Evolutionary conservation across 73 alveolate genomes (phyloP).

Genomic region (Breviolum minutum): DNA sequence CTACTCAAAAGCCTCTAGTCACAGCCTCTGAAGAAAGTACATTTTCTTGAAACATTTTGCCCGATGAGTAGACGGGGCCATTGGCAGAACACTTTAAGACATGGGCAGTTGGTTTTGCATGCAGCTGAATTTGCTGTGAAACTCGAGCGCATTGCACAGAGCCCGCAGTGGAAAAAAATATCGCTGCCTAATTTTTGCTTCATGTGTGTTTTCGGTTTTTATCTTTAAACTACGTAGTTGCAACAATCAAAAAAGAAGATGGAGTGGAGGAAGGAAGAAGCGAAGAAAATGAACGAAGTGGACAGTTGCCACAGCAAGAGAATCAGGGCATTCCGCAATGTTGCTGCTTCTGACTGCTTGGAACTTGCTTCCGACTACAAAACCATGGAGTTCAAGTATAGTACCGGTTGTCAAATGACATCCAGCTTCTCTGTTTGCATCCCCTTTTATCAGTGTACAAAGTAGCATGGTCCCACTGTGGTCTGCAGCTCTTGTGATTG

Average conservation of each 20-base stretch:
- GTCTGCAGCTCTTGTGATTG: slow-evolving; percentile 32
- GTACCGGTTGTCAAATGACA: no score
- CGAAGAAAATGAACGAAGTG: no score
- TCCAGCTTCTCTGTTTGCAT: no score
- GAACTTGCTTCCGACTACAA: no score
- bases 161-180: slow-evolving; percentile 6
- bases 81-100: not conserved
- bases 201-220: not conserved
- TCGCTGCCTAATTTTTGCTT: not conserved
- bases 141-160: slow-evolving; percentile 32
- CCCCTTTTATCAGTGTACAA: not conserved
- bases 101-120: slow-evolving; percentile 36
- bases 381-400: no score
- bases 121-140: slow-evolving; percentile 56
- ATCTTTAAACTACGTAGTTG: not conserved
- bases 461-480: slow-evolving; percentile 41
- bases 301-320: no score
- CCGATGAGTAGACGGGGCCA: not conserved
- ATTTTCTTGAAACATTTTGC: not conserved
- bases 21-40: no score
- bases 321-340: no score
- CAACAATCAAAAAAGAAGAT: not conserved
- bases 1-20: no score
- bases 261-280: not conserved
- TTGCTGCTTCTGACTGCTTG: no score